A percentile compares a stretch with the other conserved stretches of the same genome.
Evolutionary conservation across 129 eudicot genomes (phyloP).

Genomic region (Centaurea solstitialis): DNA sequence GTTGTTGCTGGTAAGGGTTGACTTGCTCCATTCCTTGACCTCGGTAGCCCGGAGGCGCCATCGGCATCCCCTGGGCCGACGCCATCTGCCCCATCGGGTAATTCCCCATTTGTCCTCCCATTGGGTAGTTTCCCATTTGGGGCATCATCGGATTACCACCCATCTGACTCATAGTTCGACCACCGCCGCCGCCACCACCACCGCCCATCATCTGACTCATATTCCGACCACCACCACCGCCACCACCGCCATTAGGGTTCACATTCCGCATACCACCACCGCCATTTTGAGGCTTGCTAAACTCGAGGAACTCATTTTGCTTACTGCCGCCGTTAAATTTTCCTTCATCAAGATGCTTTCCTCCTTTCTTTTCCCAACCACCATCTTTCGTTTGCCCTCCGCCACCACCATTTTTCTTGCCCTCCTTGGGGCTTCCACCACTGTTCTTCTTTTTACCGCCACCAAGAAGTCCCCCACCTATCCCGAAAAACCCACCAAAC

Average conservation of each 20-base stretch:
- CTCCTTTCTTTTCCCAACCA: conserved; percentile 24
- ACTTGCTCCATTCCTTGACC: conserved; percentile 60
- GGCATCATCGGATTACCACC: conserved; percentile 41
- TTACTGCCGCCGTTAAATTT: conserved; percentile 44
- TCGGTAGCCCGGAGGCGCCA: conserved; percentile 18
- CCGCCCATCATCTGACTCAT: conserved; percentile 28
- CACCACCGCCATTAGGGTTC: conserved; percentile 38
- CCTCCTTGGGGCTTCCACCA: conserved; percentile 29
- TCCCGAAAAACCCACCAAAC: conserved; percentile 31
- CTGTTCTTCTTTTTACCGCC: conserved; percentile 46
- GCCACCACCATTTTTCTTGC: conserved; percentile 35
- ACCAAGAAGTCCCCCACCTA: conserved; percentile 27
- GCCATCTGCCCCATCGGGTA: conserved; percentile 49
- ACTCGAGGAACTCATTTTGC: conserved; percentile 47
- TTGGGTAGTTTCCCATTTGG: conserved; percentile 36
- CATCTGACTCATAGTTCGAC: conserved; percentile 39
- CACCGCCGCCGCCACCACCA: conserved; percentile 26
- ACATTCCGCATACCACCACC: conserved; percentile 21
- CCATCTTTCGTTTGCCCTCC: conserved; percentile 22
- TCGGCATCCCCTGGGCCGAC: conserved; percentile 56
- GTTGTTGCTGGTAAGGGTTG: conserved; percentile 43
- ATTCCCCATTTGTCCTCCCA: conserved; percentile 51
- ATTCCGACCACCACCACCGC: conserved; percentile 41
- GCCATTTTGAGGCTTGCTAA: conserved; percentile 43
- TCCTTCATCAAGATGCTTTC: conserved; percentile 37